Conservation (phyloP, 805 yeast species). For the Lipomyces sp. region DNA sequence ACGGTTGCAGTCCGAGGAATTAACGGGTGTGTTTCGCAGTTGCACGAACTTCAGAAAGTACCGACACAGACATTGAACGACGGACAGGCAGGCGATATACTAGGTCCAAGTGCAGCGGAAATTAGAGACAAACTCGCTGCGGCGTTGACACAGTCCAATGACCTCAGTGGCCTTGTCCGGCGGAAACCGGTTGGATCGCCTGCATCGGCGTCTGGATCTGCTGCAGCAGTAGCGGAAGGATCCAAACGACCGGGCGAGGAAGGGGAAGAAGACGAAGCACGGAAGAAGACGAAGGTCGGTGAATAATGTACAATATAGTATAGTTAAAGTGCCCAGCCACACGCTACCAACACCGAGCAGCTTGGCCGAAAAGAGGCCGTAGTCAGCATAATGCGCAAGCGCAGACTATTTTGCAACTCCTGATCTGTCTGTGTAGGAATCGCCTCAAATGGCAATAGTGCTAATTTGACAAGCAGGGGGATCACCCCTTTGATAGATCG, state of each 20-base stretch:
- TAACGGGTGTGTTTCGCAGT: not conserved
- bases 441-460: not conserved
- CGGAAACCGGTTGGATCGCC: conserved; percentile 22
- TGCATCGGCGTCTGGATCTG: not conserved
- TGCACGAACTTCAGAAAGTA: not conserved
- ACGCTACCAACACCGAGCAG: not conserved
- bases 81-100: conserved; percentile 5
- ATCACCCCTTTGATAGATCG: not conserved
- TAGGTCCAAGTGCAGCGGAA: conserved; percentile 16
- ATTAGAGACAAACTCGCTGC: conserved; percentile 17
- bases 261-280: not conserved
- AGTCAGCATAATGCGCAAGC: not conserved
- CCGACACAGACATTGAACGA: not conserved
- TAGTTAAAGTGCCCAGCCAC: not conserved
- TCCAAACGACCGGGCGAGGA: not conserved
- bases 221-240: not conserved
- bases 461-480: too few species aligned
- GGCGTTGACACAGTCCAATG: conserved; percentile 31
- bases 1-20: not conserved
- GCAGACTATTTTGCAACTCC: not conserved
- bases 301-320: not conserved
- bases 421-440: not conserved
- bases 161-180: conserved; percentile 31
- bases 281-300: not conserved
- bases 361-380: conserved; percentile 2